These are phyloP conservation scores for Globisporangium splendens DNA, from an alignment of 352 stramenopile species.

Conservation along the genomic window DNA sequence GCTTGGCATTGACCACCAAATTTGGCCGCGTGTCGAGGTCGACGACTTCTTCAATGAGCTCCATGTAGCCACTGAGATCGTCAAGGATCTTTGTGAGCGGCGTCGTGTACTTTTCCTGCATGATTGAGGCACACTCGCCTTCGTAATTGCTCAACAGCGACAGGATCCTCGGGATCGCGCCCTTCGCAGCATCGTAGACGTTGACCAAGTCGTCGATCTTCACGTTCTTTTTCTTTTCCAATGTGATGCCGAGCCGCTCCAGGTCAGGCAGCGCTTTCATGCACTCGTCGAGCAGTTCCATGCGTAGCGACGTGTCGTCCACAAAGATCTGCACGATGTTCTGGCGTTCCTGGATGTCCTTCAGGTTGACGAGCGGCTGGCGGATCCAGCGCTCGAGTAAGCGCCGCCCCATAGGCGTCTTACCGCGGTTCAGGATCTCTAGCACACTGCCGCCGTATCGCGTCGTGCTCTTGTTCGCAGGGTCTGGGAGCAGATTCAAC, in stretches of 20 bases:
- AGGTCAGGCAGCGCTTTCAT: conserved; percentile 85
- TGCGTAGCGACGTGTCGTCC: conserved; percentile 80
- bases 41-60: conserved; percentile 81
- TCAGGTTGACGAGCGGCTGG: conserved; percentile 92
- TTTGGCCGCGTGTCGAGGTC: conserved; percentile 78
- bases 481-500: conserved; percentile 90
- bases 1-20: conserved; percentile 79
- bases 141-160: conserved; percentile 50
- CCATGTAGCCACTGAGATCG: conserved; percentile 63
- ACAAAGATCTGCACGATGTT: conserved; percentile 92
- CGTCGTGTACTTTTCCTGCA: conserved; percentile 44
- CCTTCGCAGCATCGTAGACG: conserved; percentile 79
- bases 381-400: conserved; percentile 96
- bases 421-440: conserved; percentile 93
- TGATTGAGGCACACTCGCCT: conserved; percentile 23
- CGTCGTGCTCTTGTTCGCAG: conserved; percentile 28
- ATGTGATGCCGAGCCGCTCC: conserved; percentile 53
- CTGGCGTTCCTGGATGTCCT: conserved; percentile 86
- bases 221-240: conserved; percentile 70
- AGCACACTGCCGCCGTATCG: conserved; percentile 83
- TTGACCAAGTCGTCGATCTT: conserved; percentile 81
- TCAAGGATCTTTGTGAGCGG: conserved; percentile 54
- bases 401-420: conserved; percentile 91
- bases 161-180: conserved; percentile 60
- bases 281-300: conserved; percentile 86